A percentile compares a stretch with the other conserved stretches of the same genome.
Conservation (phyloP, 768 basidiomycete species). For the Baorangia bicolor region DNA sequence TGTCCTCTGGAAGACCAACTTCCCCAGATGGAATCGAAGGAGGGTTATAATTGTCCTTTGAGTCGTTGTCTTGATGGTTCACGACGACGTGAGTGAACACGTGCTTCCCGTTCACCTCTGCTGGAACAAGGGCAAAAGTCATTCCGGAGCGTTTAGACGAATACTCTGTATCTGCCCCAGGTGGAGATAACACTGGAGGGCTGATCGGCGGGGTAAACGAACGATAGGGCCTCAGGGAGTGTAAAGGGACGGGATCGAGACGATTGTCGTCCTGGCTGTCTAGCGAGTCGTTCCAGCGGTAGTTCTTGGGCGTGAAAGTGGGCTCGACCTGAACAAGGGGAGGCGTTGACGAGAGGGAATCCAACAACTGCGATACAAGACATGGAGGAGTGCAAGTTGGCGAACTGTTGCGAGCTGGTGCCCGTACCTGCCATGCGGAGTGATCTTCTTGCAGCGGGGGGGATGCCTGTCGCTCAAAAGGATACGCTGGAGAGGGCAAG, state of each 20-base stretch:
- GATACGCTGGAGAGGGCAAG: constrained; percentile 1
- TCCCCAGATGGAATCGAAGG: neutral
- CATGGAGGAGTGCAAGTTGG: neutral
- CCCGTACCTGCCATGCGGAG: neutral
- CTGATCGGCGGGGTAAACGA: constrained; percentile 18
- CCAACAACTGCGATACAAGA: constrained; percentile 6
- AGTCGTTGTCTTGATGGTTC: neutral
- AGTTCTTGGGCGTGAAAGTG: neutral
- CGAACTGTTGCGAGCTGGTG: neutral
- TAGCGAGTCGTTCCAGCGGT: neutral
- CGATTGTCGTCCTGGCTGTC: neutral
- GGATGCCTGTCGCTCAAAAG: neutral
- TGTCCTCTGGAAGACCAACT: constrained; percentile 28
- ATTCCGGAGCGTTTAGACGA: constrained; percentile 21
- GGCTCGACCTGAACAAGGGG: neutral
- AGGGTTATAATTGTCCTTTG: neutral
- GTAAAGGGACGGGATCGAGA: neutral
- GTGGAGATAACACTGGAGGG: constrained; percentile 10
- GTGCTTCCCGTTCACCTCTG: constrained; percentile 11
- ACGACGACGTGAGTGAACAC: constrained; percentile 18
- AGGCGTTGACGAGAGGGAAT: neutral
- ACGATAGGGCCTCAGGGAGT: neutral
- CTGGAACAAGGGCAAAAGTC: constrained; percentile 16
- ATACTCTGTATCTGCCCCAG: neutral
- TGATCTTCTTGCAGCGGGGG: neutral